phyloP scores from a whole-genome alignment of 352 stramenopile species.

The Pythium chondricola region DNA sequence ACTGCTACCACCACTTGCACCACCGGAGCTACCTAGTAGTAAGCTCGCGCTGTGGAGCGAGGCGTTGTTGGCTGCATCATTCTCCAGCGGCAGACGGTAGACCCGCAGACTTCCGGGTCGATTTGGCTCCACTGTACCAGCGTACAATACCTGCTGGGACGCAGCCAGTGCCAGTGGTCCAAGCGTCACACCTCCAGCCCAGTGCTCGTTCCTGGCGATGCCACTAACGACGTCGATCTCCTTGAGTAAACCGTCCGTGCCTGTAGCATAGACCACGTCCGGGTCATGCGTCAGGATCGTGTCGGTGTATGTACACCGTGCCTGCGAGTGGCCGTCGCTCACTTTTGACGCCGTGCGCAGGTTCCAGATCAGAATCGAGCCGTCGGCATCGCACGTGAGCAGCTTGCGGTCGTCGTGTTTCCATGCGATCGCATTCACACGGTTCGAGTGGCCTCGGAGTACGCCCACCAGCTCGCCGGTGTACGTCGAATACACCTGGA shows the following conservation, averaged over 20 bases:
- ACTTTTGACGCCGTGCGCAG: slow-evolving; percentile 66
- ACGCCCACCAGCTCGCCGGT: slow-evolving; percentile 66
- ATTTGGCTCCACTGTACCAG: slow-evolving; percentile 68
- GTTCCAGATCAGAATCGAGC: slow-evolving; percentile 74
- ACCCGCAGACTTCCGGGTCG: slow-evolving; percentile 62
- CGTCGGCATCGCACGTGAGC: slow-evolving; percentile 70
- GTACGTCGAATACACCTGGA: slow-evolving; percentile 83
- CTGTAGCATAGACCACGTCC: slow-evolving; percentile 83
- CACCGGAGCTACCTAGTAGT: slow-evolving; percentile 5
- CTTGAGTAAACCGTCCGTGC: slow-evolving; percentile 87
- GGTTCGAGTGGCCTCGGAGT: slow-evolving; percentile 76
- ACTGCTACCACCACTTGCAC: background rate
- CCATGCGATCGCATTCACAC: slow-evolving; percentile 74
- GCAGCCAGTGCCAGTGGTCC: slow-evolving; percentile 79
- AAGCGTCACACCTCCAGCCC: slow-evolving; percentile 33
- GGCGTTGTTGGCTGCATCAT: slow-evolving; percentile 23
- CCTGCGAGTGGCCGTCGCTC: slow-evolving; percentile 71
- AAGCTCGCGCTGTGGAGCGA: slow-evolving; percentile 1
- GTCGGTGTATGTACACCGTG: slow-evolving; percentile 68
- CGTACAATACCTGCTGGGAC: slow-evolving; percentile 89
- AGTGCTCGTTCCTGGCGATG: slow-evolving; percentile 50
- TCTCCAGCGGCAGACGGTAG: slow-evolving; percentile 67
- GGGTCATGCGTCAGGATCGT: slow-evolving; percentile 49
- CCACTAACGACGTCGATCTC: slow-evolving; percentile 81
- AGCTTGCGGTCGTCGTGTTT: slow-evolving; percentile 74